These are phyloP conservation scores for Fraxinus paxiana DNA, from an alignment of 305 asterid genomes.

Conservation along the genomic window DNA sequence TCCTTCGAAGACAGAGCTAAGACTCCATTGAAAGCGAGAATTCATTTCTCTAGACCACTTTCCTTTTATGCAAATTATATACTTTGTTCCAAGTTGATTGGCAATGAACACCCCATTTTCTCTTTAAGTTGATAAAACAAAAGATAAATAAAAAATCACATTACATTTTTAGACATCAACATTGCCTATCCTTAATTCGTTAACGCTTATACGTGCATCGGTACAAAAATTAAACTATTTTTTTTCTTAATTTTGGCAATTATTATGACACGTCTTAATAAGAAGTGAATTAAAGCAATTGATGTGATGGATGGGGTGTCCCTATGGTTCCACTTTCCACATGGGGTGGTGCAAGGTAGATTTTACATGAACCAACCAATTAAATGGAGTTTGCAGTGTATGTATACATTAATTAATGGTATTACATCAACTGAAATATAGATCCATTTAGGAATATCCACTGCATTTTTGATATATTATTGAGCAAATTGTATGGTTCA, in stretches of 20 bases:
- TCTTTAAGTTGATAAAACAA: no score
- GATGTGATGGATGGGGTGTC: slow-evolving; percentile 4
- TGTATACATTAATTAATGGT: not conserved
- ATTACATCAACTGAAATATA: not conserved
- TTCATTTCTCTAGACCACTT: not conserved
- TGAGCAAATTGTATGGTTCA: not conserved
- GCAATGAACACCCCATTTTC: no score
- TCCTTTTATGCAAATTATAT: not conserved
- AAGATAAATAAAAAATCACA: no score
- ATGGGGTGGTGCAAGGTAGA: not conserved
- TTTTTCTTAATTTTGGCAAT: not conserved
- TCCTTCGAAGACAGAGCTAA: not conserved
- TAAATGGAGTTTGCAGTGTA: not conserved
- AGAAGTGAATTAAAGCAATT: not conserved
- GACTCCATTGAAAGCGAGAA: not conserved
- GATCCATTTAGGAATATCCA: not conserved
- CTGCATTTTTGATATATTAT: not conserved
- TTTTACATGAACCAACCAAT: slow-evolving; percentile 8
- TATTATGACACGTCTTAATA: not conserved
- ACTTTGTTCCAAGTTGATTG: not conserved
- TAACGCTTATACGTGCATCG: not conserved
- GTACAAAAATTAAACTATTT: not conserved
- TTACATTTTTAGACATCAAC: not conserved
- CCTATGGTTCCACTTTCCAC: slow-evolving; percentile 6
- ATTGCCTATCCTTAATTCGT: not conserved